A percentile compares a stretch with the other conserved stretches of the same genome.
Evolutionary conservation across 2,329 filamentous ascomycete species (phyloP).

Genomic region (Paecilomyces sp.): DNA sequence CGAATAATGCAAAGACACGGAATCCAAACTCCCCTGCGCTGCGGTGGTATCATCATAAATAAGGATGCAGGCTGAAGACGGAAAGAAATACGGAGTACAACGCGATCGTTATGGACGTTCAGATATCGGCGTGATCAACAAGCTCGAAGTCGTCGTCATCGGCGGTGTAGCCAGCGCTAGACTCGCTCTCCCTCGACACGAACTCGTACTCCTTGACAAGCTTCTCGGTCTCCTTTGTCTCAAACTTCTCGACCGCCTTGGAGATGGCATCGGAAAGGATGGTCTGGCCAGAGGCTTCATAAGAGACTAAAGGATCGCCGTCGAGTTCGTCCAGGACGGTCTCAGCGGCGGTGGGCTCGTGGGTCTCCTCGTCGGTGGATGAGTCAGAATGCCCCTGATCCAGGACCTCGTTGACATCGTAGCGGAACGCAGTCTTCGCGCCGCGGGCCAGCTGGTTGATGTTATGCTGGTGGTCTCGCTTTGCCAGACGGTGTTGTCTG

Average conservation of each 20-base stretch:
- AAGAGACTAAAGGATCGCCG: constrained; percentile 46
- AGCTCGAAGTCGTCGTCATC: constrained; percentile 37
- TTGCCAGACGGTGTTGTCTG: constrained; percentile 1
- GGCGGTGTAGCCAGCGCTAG: constrained; percentile 16
- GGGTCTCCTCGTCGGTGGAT: constrained; percentile 23
- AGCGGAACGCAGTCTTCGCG: constrained; percentile 18
- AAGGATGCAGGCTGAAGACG: not conserved
- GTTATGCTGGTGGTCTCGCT: constrained; percentile 8
- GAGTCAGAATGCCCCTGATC: constrained; percentile 19
- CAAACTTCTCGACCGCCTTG: constrained; percentile 53
- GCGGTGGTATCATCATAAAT: constrained; percentile 1
- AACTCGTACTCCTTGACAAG: constrained; percentile 56
- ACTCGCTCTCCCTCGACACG: constrained; percentile 34
- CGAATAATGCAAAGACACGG: not conserved
- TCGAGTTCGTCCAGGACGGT: constrained; percentile 39
- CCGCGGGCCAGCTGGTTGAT: constrained; percentile 11
- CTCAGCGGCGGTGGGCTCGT: constrained; percentile 37
- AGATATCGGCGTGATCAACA: constrained; percentile 26
- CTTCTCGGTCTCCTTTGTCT: constrained; percentile 55
- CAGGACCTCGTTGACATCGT: constrained; percentile 27
- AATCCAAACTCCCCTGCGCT: not conserved
- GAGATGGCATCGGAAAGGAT: constrained; percentile 50
- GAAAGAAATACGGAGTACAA: not conserved
- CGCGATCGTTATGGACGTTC: constrained; percentile 1
- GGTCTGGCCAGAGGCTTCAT: constrained; percentile 49